Evolutionary conservation across 345 rosid genomes (phyloP).

Genomic region (Populus nigra): DNA sequence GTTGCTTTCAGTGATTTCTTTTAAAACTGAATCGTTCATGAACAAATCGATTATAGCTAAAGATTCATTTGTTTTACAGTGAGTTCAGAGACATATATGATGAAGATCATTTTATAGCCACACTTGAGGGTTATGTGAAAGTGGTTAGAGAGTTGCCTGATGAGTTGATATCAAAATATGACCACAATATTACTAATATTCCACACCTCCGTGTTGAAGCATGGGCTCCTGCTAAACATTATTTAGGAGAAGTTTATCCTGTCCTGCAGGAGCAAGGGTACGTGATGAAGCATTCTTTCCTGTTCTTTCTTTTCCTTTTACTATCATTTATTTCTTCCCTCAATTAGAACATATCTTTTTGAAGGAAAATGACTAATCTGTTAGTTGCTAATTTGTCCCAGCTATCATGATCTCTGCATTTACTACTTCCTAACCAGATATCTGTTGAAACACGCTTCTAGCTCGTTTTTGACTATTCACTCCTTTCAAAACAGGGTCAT

Average conservation of each 20-base stretch:
- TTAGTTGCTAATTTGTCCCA: neutral
- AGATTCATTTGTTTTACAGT: conserved; percentile 45
- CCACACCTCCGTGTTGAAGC: conserved; percentile 66
- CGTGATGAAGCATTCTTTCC: conserved; percentile 14
- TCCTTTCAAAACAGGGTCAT: conserved; percentile 59
- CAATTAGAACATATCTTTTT: neutral
- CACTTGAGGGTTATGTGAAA: conserved; percentile 62
- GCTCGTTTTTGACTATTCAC: conserved; percentile 15
- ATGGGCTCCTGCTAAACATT: conserved; percentile 75
- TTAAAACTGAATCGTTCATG: neutral
- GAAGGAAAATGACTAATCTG: neutral
- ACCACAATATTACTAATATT: conserved; percentile 55
- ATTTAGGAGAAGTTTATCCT: conserved; percentile 62
- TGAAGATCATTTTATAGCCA: conserved; percentile 68
- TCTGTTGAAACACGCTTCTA: neutral
- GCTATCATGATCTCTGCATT: neutral
- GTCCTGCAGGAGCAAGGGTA: conserved; percentile 71
- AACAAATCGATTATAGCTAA: neutral
- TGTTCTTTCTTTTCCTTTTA: neutral
- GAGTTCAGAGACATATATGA: conserved; percentile 78
- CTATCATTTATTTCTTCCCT: neutral
- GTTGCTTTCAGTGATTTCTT: neutral
- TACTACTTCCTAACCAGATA: neutral
- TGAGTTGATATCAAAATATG: conserved; percentile 55
- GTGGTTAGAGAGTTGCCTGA: conserved; percentile 74